phyloP scores from a whole-genome alignment of 208 protist genomes.

The Crithidia expoeki region DNA sequence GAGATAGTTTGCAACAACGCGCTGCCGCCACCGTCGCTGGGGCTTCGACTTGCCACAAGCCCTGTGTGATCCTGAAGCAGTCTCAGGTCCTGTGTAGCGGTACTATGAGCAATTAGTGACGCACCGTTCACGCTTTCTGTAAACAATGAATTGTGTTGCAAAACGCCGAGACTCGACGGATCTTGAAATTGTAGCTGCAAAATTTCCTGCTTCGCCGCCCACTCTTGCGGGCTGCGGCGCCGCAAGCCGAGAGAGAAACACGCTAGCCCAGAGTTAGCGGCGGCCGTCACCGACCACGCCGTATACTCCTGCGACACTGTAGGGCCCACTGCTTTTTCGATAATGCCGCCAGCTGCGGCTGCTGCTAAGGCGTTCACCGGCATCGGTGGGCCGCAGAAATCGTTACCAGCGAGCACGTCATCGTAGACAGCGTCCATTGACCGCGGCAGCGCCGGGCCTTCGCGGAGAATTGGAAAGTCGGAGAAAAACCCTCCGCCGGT shows the following conservation, averaged over 20 bases:
- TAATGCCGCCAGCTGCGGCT: neutral
- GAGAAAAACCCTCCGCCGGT: constrained; percentile 63
- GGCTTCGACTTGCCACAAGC: constrained; percentile 1
- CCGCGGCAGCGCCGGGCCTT: constrained; percentile 35
- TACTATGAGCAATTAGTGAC: neutral
- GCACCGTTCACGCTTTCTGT: neutral
- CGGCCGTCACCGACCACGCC: constrained; percentile 56
- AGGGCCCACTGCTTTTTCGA: neutral
- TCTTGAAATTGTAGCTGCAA: neutral
- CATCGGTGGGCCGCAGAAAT: constrained; percentile 23
- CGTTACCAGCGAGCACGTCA: constrained; percentile 15
- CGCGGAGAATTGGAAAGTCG: constrained; percentile 53
- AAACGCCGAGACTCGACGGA: neutral
- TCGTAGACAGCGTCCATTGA: constrained; percentile 33
- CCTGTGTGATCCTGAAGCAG: neutral
- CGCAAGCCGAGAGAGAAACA: constrained; percentile 59
- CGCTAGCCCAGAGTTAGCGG: constrained; percentile 44
- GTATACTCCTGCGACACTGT: constrained; percentile 28
- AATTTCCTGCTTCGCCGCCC: neutral
- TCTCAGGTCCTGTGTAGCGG: neutral
- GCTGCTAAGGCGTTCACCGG: neutral
- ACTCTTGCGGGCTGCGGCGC: constrained; percentile 25
- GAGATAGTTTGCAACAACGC: neutral
- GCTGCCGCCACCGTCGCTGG: neutral
- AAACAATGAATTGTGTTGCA: neutral